Conservation (phyloP, 179 eudicot genomes). For the Gypsophila paniculata region DNA sequence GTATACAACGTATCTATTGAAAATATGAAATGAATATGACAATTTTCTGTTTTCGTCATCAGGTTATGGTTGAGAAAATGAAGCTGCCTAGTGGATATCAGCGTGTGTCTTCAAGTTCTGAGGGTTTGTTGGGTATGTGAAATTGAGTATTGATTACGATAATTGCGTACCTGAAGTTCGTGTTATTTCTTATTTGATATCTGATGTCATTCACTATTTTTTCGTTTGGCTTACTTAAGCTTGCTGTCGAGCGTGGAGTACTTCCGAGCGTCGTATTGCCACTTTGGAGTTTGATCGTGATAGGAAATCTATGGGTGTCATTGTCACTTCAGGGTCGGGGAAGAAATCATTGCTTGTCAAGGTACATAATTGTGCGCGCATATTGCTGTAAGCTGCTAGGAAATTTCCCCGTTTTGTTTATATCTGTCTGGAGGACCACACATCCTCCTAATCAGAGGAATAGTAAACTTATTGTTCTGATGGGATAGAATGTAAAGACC, state of each 20-base stretch:
- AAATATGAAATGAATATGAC: not conserved
- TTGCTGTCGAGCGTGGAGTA: slow-evolving; percentile 62
- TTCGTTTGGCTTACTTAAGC: slow-evolving; percentile 33
- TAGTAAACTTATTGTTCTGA: not conserved
- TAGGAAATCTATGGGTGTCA: slow-evolving; percentile 94
- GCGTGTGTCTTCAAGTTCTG: slow-evolving; percentile 37
- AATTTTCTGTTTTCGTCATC: slow-evolving; percentile 21
- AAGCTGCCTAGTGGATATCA: slow-evolving; percentile 54
- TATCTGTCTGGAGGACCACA: not conserved
- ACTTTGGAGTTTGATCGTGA: slow-evolving; percentile 97
- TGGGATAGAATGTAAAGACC: not conserved
- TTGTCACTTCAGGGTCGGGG: slow-evolving; percentile 61
- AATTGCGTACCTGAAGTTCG: not conserved
- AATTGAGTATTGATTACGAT: not conserved
- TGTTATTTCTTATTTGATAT: not conserved
- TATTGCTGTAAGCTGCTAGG: slow-evolving; percentile 8
- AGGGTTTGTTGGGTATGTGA: slow-evolving; percentile 51
- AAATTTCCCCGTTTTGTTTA: slow-evolving; percentile 14
- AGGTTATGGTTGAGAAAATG: slow-evolving; percentile 97
- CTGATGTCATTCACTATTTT: slow-evolving; percentile 15
- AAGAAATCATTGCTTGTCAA: slow-evolving; percentile 67
- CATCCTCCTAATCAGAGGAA: not conserved
- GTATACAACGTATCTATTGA: not conserved
- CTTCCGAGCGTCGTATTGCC: slow-evolving; percentile 57
- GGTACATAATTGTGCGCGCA: slow-evolving; percentile 35